phyloP scores from a whole-genome alignment of 2,329 filamentous ascomycete species.

The Aspergillus quadricinctus region DNA sequence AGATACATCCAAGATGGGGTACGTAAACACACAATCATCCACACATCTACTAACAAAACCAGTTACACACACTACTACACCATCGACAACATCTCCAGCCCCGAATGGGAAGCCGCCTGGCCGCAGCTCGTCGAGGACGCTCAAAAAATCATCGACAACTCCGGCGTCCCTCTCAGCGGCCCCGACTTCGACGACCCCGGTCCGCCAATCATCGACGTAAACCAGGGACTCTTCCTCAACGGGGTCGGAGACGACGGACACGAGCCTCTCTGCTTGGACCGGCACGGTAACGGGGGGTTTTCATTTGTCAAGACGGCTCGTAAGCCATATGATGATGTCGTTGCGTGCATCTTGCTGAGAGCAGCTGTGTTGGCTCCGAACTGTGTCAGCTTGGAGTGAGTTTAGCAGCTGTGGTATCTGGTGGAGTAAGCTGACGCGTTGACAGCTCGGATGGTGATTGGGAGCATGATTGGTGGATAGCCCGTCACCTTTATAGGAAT shows the following conservation, averaged over 20 bases:
- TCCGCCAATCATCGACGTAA: not conserved
- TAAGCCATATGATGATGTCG: conserved; percentile 17
- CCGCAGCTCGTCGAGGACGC: conserved; percentile 11
- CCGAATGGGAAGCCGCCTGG: conserved; percentile 15
- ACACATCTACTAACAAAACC: not conserved
- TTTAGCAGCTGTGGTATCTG: not conserved
- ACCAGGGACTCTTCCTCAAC: conserved; percentile 11
- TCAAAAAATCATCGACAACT: conserved; percentile 5
- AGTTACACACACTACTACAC: conserved; percentile 18
- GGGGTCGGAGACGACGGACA: conserved; percentile 1
- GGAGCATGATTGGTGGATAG: not conserved
- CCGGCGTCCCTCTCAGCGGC: conserved; percentile 1
- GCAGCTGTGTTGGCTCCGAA: conserved; percentile 14
- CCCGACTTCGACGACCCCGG: not conserved
- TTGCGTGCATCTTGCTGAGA: conserved; percentile 15
- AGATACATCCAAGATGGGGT: not conserved
- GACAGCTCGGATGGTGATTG: not conserved
- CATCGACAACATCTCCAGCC: conserved; percentile 6
- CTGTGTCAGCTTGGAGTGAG: not conserved
- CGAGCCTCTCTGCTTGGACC: conserved; percentile 7
- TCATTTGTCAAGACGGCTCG: conserved; percentile 12
- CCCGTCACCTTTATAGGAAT: not conserved
- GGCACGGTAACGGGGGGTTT: not conserved
- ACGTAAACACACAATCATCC: not conserved
- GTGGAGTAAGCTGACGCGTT: not conserved